Evolutionary conservation across 106 monocot genomes (phyloP).

Genomic region (Allium cepa): DNA sequence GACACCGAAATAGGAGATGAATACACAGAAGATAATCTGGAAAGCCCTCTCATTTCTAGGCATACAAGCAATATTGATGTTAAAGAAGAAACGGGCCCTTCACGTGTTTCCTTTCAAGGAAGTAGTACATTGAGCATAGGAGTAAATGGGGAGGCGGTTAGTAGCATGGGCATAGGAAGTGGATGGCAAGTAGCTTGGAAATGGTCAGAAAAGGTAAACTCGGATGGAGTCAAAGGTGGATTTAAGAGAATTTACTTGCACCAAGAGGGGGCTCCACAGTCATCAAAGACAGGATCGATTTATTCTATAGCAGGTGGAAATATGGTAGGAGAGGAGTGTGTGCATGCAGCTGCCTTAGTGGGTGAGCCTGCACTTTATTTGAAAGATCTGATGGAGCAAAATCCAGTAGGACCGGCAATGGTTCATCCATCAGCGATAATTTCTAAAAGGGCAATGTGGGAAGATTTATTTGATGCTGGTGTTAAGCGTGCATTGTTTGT

Average conservation of each 20-base stretch:
- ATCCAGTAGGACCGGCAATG: slow-evolving; percentile 57
- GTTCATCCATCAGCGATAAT: slow-evolving; percentile 38
- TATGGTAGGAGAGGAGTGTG: slow-evolving; percentile 17
- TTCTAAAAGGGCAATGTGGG: slow-evolving; percentile 33
- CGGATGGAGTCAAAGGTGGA: slow-evolving; percentile 23
- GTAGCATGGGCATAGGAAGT: slow-evolving; percentile 44
- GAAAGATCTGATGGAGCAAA: slow-evolving; percentile 32
- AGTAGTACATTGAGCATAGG: slow-evolving; percentile 39
- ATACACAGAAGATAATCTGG: slow-evolving; percentile 53
- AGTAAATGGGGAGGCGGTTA: slow-evolving; percentile 23
- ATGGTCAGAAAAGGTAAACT: slow-evolving; percentile 27
- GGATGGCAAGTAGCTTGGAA: slow-evolving; percentile 51
- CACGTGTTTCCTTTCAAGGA: slow-evolving; percentile 6
- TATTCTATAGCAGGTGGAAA: slow-evolving; percentile 27
- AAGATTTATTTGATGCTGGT: slow-evolving; percentile 55
- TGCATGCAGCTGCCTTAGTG: slow-evolving; percentile 60
- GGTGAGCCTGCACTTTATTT: slow-evolving; percentile 45
- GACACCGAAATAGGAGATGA: slow-evolving; percentile 28
- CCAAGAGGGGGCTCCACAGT: slow-evolving; percentile 19
- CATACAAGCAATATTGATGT: slow-evolving; percentile 52
- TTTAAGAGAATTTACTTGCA: slow-evolving; percentile 42
- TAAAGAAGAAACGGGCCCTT: slow-evolving; percentile 23
- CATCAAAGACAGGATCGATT: slow-evolving; percentile 17
- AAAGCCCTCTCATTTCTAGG: slow-evolving; percentile 50
- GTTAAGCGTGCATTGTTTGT: slow-evolving; percentile 58